Evolutionary conservation across 2,329 filamentous ascomycete species (phyloP).

Genomic region (Cladosporium sp.): DNA sequence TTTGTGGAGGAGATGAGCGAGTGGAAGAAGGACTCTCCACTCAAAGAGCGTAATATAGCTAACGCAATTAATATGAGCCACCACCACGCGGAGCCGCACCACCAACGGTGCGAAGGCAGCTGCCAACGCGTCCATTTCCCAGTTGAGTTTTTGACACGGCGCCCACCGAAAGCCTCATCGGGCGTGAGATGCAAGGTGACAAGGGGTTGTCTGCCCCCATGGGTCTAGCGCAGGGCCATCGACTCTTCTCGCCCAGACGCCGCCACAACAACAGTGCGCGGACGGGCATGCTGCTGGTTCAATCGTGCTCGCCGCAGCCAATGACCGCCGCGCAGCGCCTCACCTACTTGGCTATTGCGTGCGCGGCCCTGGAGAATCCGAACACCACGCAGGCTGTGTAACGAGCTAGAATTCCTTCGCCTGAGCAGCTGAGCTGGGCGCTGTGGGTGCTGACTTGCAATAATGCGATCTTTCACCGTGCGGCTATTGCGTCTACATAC

Average conservation of each 20-base stretch:
- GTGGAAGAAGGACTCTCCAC: slow-evolving; percentile 4
- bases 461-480: not conserved
- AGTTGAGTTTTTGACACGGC: slow-evolving; percentile 12
- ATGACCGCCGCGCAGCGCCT: not conserved
- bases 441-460: not conserved
- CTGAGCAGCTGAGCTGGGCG: slow-evolving; percentile 1
- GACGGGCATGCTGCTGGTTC: not conserved
- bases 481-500: not conserved
- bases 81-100: slow-evolving; percentile 7
- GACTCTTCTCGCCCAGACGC: slow-evolving; percentile 10
- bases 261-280: slow-evolving; percentile 1
- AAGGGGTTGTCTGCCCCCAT: slow-evolving; percentile 13
- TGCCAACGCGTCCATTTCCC: slow-evolving; percentile 12
- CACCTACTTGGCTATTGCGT: not conserved
- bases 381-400: slow-evolving; percentile 4
- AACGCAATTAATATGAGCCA: slow-evolving; percentile 15
- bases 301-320: slow-evolving; percentile 2
- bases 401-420: slow-evolving; percentile 3
- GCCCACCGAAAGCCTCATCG: slow-evolving; percentile 12
- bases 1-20: slow-evolving; percentile 1
- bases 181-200: slow-evolving; percentile 8
- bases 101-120: slow-evolving; percentile 1
- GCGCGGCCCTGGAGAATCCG: slow-evolving; percentile 2
- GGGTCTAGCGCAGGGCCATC: slow-evolving; percentile 6
- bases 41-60: slow-evolving; percentile 1